Evolutionary conservation across 169 alveolate species (phyloP), one percentile per base, ranked within the genome.

Genomic region (Cryptosporidium muris): DNA sequence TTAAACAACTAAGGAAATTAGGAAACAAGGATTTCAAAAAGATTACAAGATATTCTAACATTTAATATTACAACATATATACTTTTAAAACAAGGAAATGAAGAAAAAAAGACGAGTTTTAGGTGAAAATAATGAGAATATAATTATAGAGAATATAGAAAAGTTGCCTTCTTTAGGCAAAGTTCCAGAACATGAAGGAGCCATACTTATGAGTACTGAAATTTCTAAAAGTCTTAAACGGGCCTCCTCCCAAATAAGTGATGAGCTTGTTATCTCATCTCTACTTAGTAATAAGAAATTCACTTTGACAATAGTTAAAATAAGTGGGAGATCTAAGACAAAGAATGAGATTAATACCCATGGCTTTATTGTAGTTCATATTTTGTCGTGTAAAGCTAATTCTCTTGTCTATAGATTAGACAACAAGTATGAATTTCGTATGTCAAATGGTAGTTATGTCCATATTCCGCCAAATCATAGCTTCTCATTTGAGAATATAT

Each of bases 151-250:
- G 9, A 74, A 74, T 60, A 74, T 74, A 25, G 85, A 74, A 42
- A 43, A 51, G 34, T 64, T 74, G 11, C 85, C 85, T 42, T 74
- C 85, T n/a, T 63, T 74, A 5, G 85, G 85, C 4, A 74, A 60
- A n/a, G 85, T 74, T 14, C 85, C 85, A 9, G 85, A 74, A 9
- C 85, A 74, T 58, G 85, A 74, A 60, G 85, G 85, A 1, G 85
- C 85, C 25, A 74, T 74, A 45, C 36, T 74, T 11, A 74, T 74
- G 85, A 74, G 49, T 11, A 58, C 85, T 2, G 85, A 74, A 42
- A 74, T 74, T 56, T 74, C 85, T 6, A 74, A 60, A 58, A 74
- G 85, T 16, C 16, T 74, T 54, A 74, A 54, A 51, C 67, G 85
- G 4, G 47, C 68, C 60, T 74, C 85, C 60, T 74, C 85, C 12